Conservation (phyloP, 352 stramenopile species). For the Pythium scleroteichum region DNA sequence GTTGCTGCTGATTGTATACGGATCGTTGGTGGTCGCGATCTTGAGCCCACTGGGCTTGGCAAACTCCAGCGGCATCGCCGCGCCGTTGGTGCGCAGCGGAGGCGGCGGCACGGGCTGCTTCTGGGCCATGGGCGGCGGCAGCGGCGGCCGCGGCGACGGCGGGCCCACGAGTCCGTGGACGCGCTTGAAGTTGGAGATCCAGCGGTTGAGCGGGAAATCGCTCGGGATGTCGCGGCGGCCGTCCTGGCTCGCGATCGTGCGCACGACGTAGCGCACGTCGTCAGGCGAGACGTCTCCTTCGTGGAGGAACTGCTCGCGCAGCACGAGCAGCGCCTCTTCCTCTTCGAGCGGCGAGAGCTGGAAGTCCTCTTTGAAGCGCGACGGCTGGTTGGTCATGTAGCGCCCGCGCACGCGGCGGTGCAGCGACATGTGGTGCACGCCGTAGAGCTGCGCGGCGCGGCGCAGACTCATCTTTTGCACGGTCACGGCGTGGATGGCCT, state of each 20-base stretch:
- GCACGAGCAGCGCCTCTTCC: conserved; percentile 41
- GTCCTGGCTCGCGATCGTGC: conserved; percentile 43
- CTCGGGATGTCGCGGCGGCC: conserved; percentile 37
- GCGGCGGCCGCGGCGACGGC: not conserved
- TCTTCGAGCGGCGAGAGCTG: conserved; percentile 47
- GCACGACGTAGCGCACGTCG: conserved; percentile 60
- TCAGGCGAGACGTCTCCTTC: conserved; percentile 30
- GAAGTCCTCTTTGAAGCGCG: conserved; percentile 21
- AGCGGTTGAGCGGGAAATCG: conserved; percentile 44
- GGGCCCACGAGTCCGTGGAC: conserved; percentile 39
- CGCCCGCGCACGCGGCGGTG: conserved; percentile 51
- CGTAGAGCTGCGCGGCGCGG: conserved; percentile 53
- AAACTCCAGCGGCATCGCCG: conserved; percentile 5
- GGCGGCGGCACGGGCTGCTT: not conserved
- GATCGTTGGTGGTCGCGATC: not conserved
- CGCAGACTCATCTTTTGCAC: conserved; percentile 61
- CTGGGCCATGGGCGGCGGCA: not conserved
- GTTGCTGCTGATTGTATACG: conserved; percentile 9
- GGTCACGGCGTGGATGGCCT: conserved; percentile 58
- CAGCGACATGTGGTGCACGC: conserved; percentile 60
- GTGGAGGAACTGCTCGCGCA: conserved; percentile 54
- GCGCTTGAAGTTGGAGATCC: conserved; percentile 56
- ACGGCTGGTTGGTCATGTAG: conserved; percentile 24
- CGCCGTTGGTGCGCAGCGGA: not conserved
- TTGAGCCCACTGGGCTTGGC: conserved; percentile 4